These are phyloP conservation scores for Colletotrichum destructivum DNA, from an alignment of 2,329 filamentous ascomycete genomes.

Conservation along the genomic window DNA sequence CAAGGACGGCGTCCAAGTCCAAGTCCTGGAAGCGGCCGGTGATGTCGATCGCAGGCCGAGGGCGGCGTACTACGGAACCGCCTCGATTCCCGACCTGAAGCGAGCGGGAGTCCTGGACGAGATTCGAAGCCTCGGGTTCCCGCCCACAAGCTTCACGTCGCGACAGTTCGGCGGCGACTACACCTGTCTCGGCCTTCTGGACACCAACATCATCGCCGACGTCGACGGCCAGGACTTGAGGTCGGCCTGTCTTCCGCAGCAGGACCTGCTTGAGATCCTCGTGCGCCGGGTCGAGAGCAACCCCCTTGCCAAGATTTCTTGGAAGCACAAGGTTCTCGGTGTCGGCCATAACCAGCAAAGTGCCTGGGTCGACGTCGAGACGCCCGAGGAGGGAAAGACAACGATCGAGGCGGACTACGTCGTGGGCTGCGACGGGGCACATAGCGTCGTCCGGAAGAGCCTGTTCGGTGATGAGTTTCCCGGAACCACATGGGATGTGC, in stretches of 20 bases:
- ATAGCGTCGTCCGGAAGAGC: neutral
- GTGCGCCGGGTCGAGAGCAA: neutral
- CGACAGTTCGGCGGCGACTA: conserved; percentile 3
- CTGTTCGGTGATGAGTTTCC: conserved; percentile 5
- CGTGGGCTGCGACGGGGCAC: conserved; percentile 5
- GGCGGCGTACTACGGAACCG: conserved; percentile 55
- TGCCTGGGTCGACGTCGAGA: neutral
- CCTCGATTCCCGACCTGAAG: conserved; percentile 69
- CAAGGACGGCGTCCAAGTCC: conserved; percentile 46
- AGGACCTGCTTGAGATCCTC: neutral
- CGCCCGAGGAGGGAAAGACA: neutral
- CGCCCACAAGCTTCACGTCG: conserved; percentile 2
- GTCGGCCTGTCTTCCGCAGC: neutral
- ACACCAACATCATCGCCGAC: conserved; percentile 3
- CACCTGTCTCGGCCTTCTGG: neutral
- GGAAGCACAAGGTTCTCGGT: neutral
- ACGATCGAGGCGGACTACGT: conserved; percentile 2
- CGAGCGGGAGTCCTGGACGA: conserved; percentile 59
- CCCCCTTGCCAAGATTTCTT: neutral
- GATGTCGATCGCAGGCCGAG: conserved; percentile 49
- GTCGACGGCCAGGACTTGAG: neutral
- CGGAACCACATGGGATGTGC: conserved; percentile 1
- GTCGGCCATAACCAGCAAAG: neutral
- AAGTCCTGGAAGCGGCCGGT: conserved; percentile 48
- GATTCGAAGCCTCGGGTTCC: conserved; percentile 33